Base-by-base conservation (phyloP, 2,329 filamentous ascomycete genomes). In the Alternaria sp. region DNA sequence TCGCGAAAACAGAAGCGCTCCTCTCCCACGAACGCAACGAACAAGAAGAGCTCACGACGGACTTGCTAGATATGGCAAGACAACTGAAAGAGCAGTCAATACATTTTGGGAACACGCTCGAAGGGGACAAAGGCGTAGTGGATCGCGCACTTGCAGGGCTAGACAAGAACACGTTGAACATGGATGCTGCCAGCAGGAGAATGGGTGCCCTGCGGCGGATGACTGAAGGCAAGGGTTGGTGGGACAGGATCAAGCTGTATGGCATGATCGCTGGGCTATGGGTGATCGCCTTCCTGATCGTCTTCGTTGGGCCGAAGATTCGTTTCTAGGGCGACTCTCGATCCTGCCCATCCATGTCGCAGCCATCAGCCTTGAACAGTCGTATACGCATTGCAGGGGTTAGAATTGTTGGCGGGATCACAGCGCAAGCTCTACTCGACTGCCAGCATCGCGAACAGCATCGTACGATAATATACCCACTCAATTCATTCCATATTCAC, bases 201-300 rank as follows among this genome's bases (percentile, higher is more conserved):
- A 96, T 98, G 92, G 90, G 92, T 1, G 86, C 87, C 73, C 79
- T 98, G 76, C 85, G 88, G 70, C 86, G 86, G 56, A 93, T 97
- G 89, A 93, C 91, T 15, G 95, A 97, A 82, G 94, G 93, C 4
- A 90, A 91, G 77, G 93, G 93, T 0, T 96, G 91, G 91, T 93
- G 87, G 88, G 93, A 91, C 6, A 83, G 94, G 56, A 87, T 97
- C 83, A 85, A 95, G 81, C 84, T 97, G 64, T 97, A 96, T 83
- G 90, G 85, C 43, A 91, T 92, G 86, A 93, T 97, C 52, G 91
- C 90, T 72, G 93, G 88, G 28, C 79, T 97, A 66, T 95, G 93
- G 90, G 72, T 96, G n/a, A 81, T 88, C 25, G 87, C 93, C 17
- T 83, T 97, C 36, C 72, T 96, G 77, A 80, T 97, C 68, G 94